A percentile compares a stretch with the other conserved stretches of the same genome.
Evolutionary conservation across 176 grass and related monocot genomes (phyloP).

Genomic region (Chloris gayana): DNA sequence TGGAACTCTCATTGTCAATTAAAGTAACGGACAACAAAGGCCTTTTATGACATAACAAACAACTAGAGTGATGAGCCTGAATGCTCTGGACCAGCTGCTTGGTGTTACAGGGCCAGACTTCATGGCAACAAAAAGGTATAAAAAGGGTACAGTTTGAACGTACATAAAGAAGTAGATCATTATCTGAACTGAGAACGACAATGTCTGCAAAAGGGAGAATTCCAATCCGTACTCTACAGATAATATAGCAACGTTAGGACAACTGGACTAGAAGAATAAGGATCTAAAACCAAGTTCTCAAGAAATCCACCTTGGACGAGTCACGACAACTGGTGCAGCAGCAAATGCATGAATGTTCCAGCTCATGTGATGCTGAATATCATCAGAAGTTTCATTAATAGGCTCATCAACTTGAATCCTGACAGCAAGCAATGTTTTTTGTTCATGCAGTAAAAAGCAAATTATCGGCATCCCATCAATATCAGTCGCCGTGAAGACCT

Average conservation of each 20-base stretch:
- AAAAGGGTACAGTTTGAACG: slow-evolving; percentile 26
- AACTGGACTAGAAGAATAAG: background rate
- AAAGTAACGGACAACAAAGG: background rate
- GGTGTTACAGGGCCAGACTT: slow-evolving; percentile 2
- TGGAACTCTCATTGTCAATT: background rate
- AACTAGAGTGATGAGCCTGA: background rate
- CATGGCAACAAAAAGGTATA: slow-evolving; percentile 34
- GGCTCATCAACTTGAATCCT: slow-evolving; percentile 69
- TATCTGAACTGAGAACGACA: slow-evolving; percentile 71
- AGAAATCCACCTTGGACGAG: slow-evolving; percentile 85
- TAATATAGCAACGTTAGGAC: slow-evolving; percentile 36
- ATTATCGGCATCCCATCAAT: slow-evolving; percentile 82
- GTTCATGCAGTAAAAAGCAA: slow-evolving; percentile 80
- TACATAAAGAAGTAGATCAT: slow-evolving; percentile 91
- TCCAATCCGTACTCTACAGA: slow-evolving; percentile 70
- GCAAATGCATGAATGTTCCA: slow-evolving; percentile 91
- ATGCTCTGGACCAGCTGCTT: background rate
- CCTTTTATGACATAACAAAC: slow-evolving; percentile 12
- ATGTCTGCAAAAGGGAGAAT: slow-evolving; percentile 83
- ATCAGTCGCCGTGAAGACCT: slow-evolving; percentile 95
- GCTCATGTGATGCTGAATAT: slow-evolving; percentile 79
- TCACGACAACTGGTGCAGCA: slow-evolving; percentile 76
- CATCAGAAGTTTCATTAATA: slow-evolving; percentile 54
- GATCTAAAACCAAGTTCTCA: slow-evolving; percentile 43
- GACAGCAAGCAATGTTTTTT: slow-evolving; percentile 81